A percentile compares a stretch with the other conserved stretches of the same genome.
These are phyloP conservation scores for Acer negundo DNA, from an alignment of 345 rosid genomes.

Conservation along the genomic window DNA sequence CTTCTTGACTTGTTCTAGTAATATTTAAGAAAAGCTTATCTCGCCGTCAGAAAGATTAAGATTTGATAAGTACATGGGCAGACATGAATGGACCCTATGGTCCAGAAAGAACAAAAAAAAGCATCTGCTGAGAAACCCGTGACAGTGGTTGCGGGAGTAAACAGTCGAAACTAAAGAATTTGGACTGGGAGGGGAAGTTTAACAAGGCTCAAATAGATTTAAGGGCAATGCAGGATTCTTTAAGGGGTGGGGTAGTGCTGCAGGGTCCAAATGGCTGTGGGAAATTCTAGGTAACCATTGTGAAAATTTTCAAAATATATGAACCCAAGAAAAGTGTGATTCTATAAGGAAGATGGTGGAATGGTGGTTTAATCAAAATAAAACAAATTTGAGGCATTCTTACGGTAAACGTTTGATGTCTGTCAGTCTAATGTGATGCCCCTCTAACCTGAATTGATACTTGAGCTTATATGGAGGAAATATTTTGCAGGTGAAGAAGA, in stretches of 20 bases:
- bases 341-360: neutral
- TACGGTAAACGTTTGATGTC: neutral
- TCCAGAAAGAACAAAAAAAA: neutral
- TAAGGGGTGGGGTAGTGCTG: neutral
- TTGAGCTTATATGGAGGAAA: slow-evolving; percentile 11
- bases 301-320: neutral
- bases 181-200: neutral
- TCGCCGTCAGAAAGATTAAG: neutral
- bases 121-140: neutral
- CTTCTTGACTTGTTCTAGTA: neutral
- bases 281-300: neutral
- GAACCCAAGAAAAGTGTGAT: neutral
- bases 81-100: neutral
- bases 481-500: slow-evolving; percentile 57
- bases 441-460: neutral
- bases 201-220: neutral
- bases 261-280: neutral
- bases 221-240: neutral
- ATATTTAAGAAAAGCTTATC: slow-evolving; percentile 1
- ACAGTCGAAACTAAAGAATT: neutral
- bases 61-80: neutral
- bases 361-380: neutral
- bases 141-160: neutral
- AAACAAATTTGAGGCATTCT: neutral
- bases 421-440: neutral